Conservation (phyloP, 2,329 filamentous ascomycete species). For the Pseudocercospora cruenta region DNA sequence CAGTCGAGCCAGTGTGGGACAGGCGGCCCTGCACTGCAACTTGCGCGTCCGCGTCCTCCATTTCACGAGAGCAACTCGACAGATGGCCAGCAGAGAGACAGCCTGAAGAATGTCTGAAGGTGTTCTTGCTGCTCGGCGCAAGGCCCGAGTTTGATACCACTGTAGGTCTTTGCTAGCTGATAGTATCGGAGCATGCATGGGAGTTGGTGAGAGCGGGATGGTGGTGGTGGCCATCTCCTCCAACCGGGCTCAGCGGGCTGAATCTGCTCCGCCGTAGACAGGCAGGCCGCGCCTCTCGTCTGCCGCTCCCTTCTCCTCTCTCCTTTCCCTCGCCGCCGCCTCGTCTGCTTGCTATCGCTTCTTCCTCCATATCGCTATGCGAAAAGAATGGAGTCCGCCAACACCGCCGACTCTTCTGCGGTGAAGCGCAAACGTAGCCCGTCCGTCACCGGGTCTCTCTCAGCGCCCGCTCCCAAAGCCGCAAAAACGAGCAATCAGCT, state of each 20-base stretch:
- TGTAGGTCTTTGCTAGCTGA: not conserved
- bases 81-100: too few relatives aligned
- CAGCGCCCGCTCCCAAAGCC: constrained; percentile 25
- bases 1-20: constrained; percentile 2
- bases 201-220: not conserved
- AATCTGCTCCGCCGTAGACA: not conserved
- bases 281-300: not conserved
- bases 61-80: too few relatives aligned
- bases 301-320: constrained; percentile 6
- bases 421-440: constrained; percentile 53
- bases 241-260: not conserved
- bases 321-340: constrained; percentile 22
- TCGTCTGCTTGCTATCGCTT: not conserved
- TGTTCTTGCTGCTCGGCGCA: too few relatives aligned
- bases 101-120: too few relatives aligned
- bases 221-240: too few relatives aligned
- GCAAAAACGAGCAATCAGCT: constrained; percentile 62
- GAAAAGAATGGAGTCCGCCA: constrained; percentile 16
- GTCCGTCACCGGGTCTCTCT: constrained; percentile 36
- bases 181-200: not conserved
- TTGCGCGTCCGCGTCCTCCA: too few relatives aligned
- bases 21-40: not conserved
- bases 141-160: too few relatives aligned
- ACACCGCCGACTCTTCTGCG: constrained; percentile 30
- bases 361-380: constrained; percentile 1